phyloP scores from a whole-genome alignment of 768 basidiomycete genomes.

The Dentipellis sp. region DNA sequence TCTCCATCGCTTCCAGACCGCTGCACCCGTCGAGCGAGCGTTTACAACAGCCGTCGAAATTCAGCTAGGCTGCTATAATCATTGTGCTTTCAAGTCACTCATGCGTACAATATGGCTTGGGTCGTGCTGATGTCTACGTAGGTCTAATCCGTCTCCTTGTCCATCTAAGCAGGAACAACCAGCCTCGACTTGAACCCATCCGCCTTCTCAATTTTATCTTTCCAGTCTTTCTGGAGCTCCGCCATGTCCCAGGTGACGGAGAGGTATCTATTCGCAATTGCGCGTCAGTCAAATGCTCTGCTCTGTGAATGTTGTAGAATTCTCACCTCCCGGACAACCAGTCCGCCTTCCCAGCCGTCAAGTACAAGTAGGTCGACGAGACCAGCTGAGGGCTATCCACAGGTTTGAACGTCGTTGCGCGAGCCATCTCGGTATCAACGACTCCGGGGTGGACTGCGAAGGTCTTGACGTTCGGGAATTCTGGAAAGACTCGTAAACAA shows the following conservation, averaged over 20 bases:
- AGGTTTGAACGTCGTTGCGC: neutral
- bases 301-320: too few species aligned
- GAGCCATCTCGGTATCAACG: neutral
- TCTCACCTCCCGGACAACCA: constrained; percentile 10
- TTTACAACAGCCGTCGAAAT: too few species aligned
- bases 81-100: too few species aligned
- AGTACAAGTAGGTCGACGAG: constrained; percentile 9
- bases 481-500: neutral
- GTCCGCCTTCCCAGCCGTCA: constrained; percentile 13
- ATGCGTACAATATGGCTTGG: too few species aligned
- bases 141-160: too few species aligned
- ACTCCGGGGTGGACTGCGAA: neutral
- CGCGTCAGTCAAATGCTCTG: too few species aligned
- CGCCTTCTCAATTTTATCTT: neutral
- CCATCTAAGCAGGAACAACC: neutral
- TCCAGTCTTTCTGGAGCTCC: neutral
- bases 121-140: too few species aligned
- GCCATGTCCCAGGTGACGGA: neutral
- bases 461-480: neutral
- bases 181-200: neutral
- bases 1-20: too few species aligned
- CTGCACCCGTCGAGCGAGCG: too few species aligned
- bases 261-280: neutral
- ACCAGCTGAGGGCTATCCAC: neutral
- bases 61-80: too few species aligned